phyloP scores from a whole-genome alignment of 164 flowering plant genomes.

The Kingdonia uniflora region DNA sequence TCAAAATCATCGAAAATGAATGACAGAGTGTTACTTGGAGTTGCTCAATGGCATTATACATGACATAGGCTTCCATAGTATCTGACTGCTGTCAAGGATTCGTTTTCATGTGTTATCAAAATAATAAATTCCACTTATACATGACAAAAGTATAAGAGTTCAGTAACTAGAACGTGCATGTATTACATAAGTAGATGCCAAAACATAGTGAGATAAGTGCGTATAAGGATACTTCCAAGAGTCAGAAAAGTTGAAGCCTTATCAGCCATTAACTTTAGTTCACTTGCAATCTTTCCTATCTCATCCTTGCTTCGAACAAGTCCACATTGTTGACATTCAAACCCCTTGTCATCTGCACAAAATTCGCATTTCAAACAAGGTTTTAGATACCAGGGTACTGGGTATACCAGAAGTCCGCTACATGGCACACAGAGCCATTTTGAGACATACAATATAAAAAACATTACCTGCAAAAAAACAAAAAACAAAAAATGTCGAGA shows the following conservation, averaged over 20 bases:
- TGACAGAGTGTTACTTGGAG: conserved; percentile 63
- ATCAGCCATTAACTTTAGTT: conserved; percentile 41
- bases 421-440: too few relatives aligned
- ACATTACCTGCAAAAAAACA: too few relatives aligned
- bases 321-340: conserved; percentile 81
- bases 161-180: background rate
- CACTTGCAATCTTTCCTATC: conserved; percentile 31
- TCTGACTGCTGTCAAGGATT: conserved; percentile 47
- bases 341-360: conserved; percentile 54
- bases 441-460: too few relatives aligned
- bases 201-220: background rate
- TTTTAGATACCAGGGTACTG: too few relatives aligned
- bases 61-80: conserved; percentile 31
- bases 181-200: background rate
- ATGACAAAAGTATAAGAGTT: too few relatives aligned
- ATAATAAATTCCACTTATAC: background rate
- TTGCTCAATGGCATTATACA: conserved; percentile 58
- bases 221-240: conserved; percentile 53
- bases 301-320: conserved; percentile 57
- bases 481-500: too few relatives aligned
- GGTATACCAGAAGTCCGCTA: too few relatives aligned
- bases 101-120: background rate
- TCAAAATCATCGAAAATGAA: conserved; percentile 53
- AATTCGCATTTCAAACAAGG: background rate
- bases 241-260: conserved; percentile 34